phyloP scores from a whole-genome alignment of 805 yeast genomes.

The Starmerella powellii region DNA sequence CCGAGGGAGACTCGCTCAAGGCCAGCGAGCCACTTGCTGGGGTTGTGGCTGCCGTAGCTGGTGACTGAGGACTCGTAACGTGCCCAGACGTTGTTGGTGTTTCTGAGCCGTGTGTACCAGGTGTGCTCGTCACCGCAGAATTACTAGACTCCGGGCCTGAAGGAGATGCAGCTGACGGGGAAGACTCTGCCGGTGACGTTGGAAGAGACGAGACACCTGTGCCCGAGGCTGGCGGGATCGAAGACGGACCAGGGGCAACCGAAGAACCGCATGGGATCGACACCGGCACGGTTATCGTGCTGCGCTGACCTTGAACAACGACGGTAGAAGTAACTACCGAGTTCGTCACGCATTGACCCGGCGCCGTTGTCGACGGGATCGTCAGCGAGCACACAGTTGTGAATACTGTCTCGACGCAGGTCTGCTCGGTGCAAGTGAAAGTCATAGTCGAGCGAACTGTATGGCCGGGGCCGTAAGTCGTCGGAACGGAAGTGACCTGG shows the following conservation, averaged over 20 bases:
- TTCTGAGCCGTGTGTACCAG: too few species aligned
- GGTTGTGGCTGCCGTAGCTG: too few species aligned
- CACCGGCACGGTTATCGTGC: neutral
- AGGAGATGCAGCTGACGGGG: neutral
- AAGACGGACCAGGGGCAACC: too few species aligned
- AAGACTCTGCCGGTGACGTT: neutral
- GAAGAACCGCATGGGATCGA: too few species aligned
- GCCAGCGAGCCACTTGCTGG: too few species aligned
- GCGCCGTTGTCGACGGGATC: conserved; percentile 9
- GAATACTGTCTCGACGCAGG: conserved; percentile 7
- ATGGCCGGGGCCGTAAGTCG: neutral
- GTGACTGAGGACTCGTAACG: too few species aligned
- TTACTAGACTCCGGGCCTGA: too few species aligned
- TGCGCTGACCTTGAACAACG: neutral
- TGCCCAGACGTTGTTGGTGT: too few species aligned
- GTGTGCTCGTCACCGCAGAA: too few species aligned
- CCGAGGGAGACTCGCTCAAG: too few species aligned
- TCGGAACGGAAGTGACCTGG: neutral
- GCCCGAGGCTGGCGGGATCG: neutral
- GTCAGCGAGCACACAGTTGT: conserved; percentile 13
- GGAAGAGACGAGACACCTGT: too few species aligned
- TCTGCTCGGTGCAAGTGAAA: conserved; percentile 16
- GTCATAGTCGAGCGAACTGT: conserved; percentile 7
- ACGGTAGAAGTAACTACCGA: conserved; percentile 8
- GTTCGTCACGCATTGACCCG: conserved; percentile 8